A percentile compares a stretch with the other conserved stretches of the same genome.
Conservation (phyloP, 139 green algal species). For the Gonium pectorale region DNA sequence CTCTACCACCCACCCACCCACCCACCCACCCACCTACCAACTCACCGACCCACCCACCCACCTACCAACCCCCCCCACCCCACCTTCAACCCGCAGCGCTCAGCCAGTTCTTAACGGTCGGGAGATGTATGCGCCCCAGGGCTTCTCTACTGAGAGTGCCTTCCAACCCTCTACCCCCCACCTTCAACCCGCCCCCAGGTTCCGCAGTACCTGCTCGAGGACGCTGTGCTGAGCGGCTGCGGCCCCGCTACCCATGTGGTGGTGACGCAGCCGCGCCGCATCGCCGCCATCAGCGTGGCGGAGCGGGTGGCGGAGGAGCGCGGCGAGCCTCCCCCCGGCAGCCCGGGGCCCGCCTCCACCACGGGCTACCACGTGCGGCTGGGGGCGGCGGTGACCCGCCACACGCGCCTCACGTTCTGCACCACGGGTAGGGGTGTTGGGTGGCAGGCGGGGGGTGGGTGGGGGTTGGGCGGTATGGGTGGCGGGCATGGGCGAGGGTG, state of each 20-base stretch:
- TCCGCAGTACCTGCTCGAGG: conserved; percentile 89
- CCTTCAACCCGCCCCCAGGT: conserved; percentile 66
- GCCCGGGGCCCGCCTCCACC: conserved; percentile 26
- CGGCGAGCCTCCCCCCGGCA: conserved; percentile 71
- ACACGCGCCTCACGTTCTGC: conserved; percentile 93
- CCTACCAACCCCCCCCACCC: background rate
- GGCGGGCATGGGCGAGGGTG: too few species aligned
- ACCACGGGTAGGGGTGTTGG: conserved; percentile 76
- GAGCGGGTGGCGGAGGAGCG: conserved; percentile 87
- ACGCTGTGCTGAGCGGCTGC: conserved; percentile 48
- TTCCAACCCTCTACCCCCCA: background rate
- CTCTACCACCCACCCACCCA: background rate
- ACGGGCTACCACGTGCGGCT: conserved; percentile 95
- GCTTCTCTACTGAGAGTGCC: too few species aligned
- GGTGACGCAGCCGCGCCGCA: conserved; percentile 93
- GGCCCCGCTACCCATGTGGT: conserved; percentile 57
- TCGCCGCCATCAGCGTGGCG: conserved; percentile 90
- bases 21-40: background rate
- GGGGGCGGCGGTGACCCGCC: conserved; percentile 72
- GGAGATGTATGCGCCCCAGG: too few species aligned
- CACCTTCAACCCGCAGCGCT: background rate
- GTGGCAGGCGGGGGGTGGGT: background rate
- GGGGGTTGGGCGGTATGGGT: too few species aligned
- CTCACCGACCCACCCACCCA: background rate
- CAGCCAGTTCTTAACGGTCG: too few species aligned